Evolutionary conservation across 305 asterid genomes (phyloP), one percentile per base, ranked within the genome.

Genomic region (Fraxinus platypoda): DNA sequence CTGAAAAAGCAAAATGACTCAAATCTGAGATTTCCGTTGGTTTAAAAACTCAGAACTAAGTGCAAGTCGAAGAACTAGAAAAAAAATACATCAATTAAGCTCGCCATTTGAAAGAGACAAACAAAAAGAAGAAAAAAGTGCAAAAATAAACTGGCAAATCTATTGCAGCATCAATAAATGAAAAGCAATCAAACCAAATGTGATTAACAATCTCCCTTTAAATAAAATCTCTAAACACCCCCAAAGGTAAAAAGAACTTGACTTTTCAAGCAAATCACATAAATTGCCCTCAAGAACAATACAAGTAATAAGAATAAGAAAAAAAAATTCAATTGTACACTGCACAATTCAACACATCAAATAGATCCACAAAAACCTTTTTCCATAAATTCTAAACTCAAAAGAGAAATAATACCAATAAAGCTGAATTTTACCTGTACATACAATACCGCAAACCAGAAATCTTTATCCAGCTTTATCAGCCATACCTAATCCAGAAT

Each of bases 401-500:
- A 80, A 84, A 81, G 52, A 80, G 41, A 1, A 81, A 62, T n/a
- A 30, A 6, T 15, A 17, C 17, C 6, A 49, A 28, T 66, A 77
- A 7, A 77, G 33, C 66, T 57, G 77, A 81, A 77, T 35, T 52
- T 78, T 82, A 85, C 87, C 84, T 78, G 74, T 23, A 80, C 76
- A 83, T 35, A 59, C 84, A 84, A 76, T 80, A 86, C 2, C 54
- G 77, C 66, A 41, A 62, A 72, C 81, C 76, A 25, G 34, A 23
- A 17, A 57, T 25, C 64, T 7, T 76, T 70, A 77, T 62, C 41
- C 49, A 33, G 68, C 31, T 21, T 80, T 74, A 78, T 31, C 83
- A 25, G 80, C 84, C 30, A 4, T 13, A 86, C 75, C 84, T 12
- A 82, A 87, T 77, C 88, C 88, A 74, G 82, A 74, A 75, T 78